These are phyloP conservation scores for Haematococcus lacustris DNA, from an alignment of 139 green algal species.

Conservation along the genomic window DNA sequence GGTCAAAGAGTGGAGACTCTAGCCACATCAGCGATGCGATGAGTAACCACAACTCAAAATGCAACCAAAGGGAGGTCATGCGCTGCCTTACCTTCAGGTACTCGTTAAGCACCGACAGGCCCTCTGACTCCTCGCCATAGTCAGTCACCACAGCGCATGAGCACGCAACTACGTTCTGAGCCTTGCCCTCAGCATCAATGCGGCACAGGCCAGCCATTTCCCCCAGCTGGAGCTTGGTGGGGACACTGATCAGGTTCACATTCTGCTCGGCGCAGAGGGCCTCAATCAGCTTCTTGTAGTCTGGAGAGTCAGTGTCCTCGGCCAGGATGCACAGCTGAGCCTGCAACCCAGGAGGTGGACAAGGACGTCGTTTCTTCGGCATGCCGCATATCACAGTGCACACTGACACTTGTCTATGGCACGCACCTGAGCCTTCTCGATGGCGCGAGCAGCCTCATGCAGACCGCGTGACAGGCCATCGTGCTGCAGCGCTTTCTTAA, in stretches of 20 bases:
- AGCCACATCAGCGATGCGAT: too few relatives aligned
- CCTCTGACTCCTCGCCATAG: constrained; percentile 97
- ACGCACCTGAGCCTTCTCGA: constrained; percentile 53
- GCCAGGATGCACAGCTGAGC: constrained; percentile 86
- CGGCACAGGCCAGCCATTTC: constrained; percentile 80
- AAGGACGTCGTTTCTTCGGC: too few relatives aligned
- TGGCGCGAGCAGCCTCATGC: constrained; percentile 72
- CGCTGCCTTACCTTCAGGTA: constrained; percentile 97
- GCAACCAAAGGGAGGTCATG: too few relatives aligned
- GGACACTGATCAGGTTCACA: constrained; percentile 91
- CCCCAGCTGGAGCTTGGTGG: constrained; percentile 86
- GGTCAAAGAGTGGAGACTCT: too few relatives aligned
- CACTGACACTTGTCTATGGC: too few relatives aligned
- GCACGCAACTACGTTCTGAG: constrained; percentile 95
- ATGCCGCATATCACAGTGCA: too few relatives aligned
- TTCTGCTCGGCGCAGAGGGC: constrained; percentile 95
- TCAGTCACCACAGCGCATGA: constrained; percentile 92
- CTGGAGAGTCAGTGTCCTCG: constrained; percentile 97
- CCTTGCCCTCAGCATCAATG: constrained; percentile 93
- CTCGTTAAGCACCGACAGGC: constrained; percentile 85
- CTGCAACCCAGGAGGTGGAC: not conserved
- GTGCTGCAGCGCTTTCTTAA: constrained; percentile 97
- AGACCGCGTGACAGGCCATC: constrained; percentile 93
- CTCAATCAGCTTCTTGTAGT: constrained; percentile 99
- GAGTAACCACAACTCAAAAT: too few relatives aligned